Conservation (phyloP, 2,329 filamentous ascomycete species). For the Pestalotiopsis sp. region DNA sequence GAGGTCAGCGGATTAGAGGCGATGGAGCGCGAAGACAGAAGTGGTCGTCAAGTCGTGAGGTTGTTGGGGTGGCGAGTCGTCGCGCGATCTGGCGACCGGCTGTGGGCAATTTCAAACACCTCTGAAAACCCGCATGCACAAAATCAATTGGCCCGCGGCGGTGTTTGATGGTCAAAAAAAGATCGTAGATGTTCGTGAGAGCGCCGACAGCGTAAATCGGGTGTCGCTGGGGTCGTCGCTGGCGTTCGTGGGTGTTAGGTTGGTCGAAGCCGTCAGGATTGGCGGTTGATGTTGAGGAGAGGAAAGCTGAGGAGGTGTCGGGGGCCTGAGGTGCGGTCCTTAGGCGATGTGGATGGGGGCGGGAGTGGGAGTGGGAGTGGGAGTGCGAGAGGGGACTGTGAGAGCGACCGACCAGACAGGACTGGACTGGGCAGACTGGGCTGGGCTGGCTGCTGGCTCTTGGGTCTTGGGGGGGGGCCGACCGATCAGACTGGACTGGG, state of each 20-base stretch:
- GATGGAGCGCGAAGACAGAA: constrained; percentile 14
- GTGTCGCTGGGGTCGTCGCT: constrained; percentile 16
- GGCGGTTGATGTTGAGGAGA: constrained; percentile 14
- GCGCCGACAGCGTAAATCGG: constrained; percentile 14
- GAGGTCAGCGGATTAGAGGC: neutral
- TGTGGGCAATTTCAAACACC: constrained; percentile 35
- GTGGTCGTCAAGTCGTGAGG: constrained; percentile 22
- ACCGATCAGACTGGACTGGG: neutral
- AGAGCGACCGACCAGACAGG: neutral
- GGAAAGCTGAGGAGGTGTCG: constrained; percentile 1
- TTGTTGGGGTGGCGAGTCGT: constrained; percentile 33
- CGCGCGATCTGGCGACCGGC: constrained; percentile 40
- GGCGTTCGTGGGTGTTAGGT: constrained; percentile 8
- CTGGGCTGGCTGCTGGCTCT: neutral
- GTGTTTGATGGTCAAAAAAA: constrained; percentile 10
- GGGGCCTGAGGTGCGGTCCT: constrained; percentile 7
- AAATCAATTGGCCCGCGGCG: constrained; percentile 16
- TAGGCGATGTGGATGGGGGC: constrained; percentile 1
- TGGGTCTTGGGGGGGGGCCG: neutral
- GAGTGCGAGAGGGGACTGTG: constrained; percentile 6
- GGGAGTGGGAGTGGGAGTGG: neutral
- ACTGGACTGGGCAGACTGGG: neutral
- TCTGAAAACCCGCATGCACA: constrained; percentile 38
- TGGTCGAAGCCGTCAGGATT: constrained; percentile 2
- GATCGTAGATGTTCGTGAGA: neutral